These are phyloP conservation scores for Pichia gijzeniarum DNA, from an alignment of 805 yeast species.

Conservation along the genomic window DNA sequence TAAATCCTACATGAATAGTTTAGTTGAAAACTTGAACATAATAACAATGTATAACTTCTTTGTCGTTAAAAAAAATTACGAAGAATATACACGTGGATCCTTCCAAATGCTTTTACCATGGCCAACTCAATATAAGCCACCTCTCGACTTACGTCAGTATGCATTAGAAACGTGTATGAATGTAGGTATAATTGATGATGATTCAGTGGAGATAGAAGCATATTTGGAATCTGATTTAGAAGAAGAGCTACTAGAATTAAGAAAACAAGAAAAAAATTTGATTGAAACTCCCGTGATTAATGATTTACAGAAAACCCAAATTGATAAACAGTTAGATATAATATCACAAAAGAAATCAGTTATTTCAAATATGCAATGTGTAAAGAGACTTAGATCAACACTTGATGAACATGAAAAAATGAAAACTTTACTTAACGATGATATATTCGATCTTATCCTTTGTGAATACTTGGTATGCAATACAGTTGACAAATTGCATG, in stretches of 20 bases:
- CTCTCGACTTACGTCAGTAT: constrained; percentile 36
- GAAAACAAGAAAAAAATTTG: constrained; percentile 21
- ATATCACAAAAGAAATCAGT: constrained; percentile 24
- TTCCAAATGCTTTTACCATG: constrained; percentile 53
- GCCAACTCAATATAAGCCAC: constrained; percentile 71
- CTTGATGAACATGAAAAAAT: constrained; percentile 8
- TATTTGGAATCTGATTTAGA: neutral
- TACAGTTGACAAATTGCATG: constrained; percentile 31
- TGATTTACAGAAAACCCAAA: constrained; percentile 23
- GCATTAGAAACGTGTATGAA: constrained; percentile 29
- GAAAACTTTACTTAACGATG: neutral
- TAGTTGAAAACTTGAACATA: neutral
- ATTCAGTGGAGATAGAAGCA: constrained; percentile 23
- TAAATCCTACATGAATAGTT: constrained; percentile 1
- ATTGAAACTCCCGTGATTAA: constrained; percentile 26
- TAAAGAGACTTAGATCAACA: constrained; percentile 19
- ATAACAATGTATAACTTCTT: constrained; percentile 45
- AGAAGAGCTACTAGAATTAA: constrained; percentile 20
- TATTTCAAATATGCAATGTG: constrained; percentile 27
- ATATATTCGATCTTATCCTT: constrained; percentile 34
- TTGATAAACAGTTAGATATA: constrained; percentile 19
- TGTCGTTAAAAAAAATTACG: constrained; percentile 53
- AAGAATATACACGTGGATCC: constrained; percentile 47
- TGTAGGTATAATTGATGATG: constrained; percentile 30
- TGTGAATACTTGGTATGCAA: constrained; percentile 32